Evolutionary conservation across 306 rosid species (phyloP).

Genomic region (Abrus pulchellus): DNA sequence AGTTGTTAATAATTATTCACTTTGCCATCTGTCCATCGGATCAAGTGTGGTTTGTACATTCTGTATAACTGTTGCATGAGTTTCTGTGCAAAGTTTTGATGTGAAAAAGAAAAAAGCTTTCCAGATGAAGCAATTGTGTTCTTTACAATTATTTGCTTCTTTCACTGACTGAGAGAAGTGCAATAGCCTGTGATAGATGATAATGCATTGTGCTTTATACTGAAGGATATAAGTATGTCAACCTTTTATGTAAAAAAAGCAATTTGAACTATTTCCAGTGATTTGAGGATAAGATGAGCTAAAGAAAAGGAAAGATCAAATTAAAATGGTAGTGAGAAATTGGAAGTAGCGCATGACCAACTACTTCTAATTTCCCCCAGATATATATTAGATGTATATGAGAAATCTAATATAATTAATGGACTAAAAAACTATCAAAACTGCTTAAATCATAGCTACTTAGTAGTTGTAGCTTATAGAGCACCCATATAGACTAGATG

Average conservation of each 20-base stretch:
- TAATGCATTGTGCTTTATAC: neutral
- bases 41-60: conserved; percentile 10
- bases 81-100: conserved; percentile 6
- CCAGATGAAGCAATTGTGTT: conserved; percentile 10
- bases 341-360: neutral
- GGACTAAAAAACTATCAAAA: conserved; percentile 25
- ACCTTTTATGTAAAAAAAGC: neutral
- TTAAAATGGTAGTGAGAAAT: neutral
- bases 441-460: conserved; percentile 11
- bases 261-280: conserved; percentile 16
- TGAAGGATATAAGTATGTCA: neutral
- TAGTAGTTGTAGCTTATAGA: neutral
- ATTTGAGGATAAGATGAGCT: conserved; percentile 9
- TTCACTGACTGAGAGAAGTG: neutral
- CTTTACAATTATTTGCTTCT: conserved; percentile 2
- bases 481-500: conserved; percentile 7
- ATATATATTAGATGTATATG: conserved; percentile 7
- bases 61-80: neutral
- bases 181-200: conserved; percentile 1
- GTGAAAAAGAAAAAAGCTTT: neutral
- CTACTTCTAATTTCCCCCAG: neutral
- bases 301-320: neutral
- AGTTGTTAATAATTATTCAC: neutral
- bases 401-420: neutral
- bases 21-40: neutral